phyloP scores from a whole-genome alignment of 1,284 basidiomycete species.

The Papiliotrema terrestris region DNA sequence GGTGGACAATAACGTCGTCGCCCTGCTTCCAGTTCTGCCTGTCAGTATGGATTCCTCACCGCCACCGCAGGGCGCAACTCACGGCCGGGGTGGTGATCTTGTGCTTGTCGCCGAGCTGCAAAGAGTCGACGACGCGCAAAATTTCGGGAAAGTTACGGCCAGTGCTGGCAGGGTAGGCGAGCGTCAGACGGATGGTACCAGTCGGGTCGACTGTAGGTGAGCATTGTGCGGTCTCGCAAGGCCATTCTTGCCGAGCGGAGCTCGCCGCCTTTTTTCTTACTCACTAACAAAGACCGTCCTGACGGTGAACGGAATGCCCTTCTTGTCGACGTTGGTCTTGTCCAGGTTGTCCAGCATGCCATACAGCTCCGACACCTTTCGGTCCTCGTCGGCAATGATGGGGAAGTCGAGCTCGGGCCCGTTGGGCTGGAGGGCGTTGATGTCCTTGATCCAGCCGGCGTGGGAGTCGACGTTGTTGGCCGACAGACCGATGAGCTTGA shows the following conservation, averaged over 20 bases:
- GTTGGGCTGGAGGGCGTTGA: conserved; percentile 63
- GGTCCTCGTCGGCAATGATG: conserved; percentile 89
- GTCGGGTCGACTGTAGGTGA: conserved; percentile 68
- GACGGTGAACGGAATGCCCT: conserved; percentile 67
- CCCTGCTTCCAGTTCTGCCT: conserved; percentile 73
- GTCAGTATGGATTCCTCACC: neutral
- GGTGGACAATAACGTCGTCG: conserved; percentile 92
- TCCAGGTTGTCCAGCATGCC: conserved; percentile 90
- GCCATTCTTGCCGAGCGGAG: too few species aligned
- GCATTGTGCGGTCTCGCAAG: neutral
- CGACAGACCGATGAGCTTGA: conserved; percentile 73
- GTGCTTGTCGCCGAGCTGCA: conserved; percentile 92
- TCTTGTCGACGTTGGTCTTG: conserved; percentile 82
- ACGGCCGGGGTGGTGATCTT: conserved; percentile 21
- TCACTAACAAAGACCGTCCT: conserved; percentile 82
- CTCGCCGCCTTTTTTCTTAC: conserved; percentile 7
- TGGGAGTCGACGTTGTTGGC: conserved; percentile 87
- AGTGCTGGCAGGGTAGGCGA: conserved; percentile 86
- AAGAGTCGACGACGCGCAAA: conserved; percentile 74
- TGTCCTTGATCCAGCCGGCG: conserved; percentile 86
- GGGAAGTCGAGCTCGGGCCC: conserved; percentile 79
- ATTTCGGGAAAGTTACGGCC: conserved; percentile 69
- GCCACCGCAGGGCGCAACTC: neutral
- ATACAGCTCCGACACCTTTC: conserved; percentile 68
- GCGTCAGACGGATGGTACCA: conserved; percentile 81